Conservation (phyloP, 129 eudicot species). For the Artemisia annua region DNA sequence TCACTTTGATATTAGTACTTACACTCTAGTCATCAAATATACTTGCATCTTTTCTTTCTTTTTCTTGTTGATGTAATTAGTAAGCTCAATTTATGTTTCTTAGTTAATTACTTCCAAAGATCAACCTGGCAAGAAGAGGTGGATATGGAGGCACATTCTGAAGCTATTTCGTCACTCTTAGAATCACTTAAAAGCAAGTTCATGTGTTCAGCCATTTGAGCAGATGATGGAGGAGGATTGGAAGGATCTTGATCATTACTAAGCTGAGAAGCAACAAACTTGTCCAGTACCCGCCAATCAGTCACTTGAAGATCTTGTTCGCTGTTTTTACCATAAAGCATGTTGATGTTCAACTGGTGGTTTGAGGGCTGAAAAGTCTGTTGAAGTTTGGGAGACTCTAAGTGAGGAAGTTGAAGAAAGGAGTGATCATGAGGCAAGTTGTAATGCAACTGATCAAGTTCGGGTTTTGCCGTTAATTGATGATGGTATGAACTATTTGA, state of each 20-base stretch:
- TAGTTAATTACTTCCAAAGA: slow-evolving; percentile 52
- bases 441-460: slow-evolving; percentile 50
- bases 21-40: slow-evolving; percentile 37
- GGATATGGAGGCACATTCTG: slow-evolving; percentile 57
- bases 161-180: slow-evolving; percentile 48
- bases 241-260: slow-evolving; percentile 52
- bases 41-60: slow-evolving; percentile 14
- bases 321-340: slow-evolving; percentile 34
- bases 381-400: slow-evolving; percentile 68
- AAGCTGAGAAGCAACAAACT: slow-evolving; percentile 81
- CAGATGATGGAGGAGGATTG: slow-evolving; percentile 31
- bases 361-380: slow-evolving; percentile 39
- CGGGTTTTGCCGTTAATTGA: slow-evolving; percentile 49
- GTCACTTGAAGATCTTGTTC: slow-evolving; percentile 61
- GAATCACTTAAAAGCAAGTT: slow-evolving; percentile 45
- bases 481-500: slow-evolving; percentile 45
- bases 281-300: slow-evolving; percentile 83
- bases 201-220: slow-evolving; percentile 50
- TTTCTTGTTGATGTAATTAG: slow-evolving; percentile 20
- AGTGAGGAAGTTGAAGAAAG: slow-evolving; percentile 66
- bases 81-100: not conserved
- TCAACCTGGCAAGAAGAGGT: slow-evolving; percentile 59
- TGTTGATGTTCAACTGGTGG: slow-evolving; percentile 37
- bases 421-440: slow-evolving; percentile 46
- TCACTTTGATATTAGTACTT: slow-evolving; percentile 31